These are phyloP conservation scores for Fusarium illudens DNA, from an alignment of 2,329 filamentous ascomycete species.

Conservation along the genomic window DNA sequence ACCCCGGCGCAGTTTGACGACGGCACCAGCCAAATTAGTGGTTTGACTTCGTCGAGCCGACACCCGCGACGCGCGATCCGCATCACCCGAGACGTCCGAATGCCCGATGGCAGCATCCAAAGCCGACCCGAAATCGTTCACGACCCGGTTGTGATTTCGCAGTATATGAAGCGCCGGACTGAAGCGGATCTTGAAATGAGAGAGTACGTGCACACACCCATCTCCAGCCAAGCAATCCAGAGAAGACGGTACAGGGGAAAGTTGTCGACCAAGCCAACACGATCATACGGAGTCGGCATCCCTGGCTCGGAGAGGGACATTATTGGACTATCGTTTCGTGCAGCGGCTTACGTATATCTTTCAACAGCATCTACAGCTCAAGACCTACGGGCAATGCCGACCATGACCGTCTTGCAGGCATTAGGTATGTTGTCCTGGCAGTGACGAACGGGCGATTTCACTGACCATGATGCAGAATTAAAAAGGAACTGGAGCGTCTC, in stretches of 20 bases:
- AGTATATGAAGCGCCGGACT: constrained; percentile 83
- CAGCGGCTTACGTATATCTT: constrained; percentile 51
- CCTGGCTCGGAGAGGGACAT: constrained; percentile 44
- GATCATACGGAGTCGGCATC: constrained; percentile 39
- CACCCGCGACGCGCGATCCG: constrained; percentile 71
- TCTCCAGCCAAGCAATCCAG: neutral
- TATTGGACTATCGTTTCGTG: constrained; percentile 47
- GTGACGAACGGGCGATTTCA: neutral
- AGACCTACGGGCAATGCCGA: constrained; percentile 60
- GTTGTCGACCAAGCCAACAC: constrained; percentile 12
- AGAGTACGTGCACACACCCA: constrained; percentile 64
- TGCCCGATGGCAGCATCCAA: constrained; percentile 61
- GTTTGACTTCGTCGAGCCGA: constrained; percentile 71
- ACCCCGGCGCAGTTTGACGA: constrained; percentile 78
- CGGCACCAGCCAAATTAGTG: constrained; percentile 79
- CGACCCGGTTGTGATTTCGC: constrained; percentile 86
- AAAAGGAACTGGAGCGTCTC: constrained; percentile 79
- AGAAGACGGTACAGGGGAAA: neutral
- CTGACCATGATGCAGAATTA: constrained; percentile 48
- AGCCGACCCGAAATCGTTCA: constrained; percentile 74
- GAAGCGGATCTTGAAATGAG: constrained; percentile 75
- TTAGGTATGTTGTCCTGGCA: constrained; percentile 47
- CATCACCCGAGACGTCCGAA: constrained; percentile 72
- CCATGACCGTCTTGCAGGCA: constrained; percentile 57
- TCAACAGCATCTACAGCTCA: constrained; percentile 59